Conservation (phyloP, 1,284 basidiomycete genomes). For the Pyrrhoderma noxium region DNA sequence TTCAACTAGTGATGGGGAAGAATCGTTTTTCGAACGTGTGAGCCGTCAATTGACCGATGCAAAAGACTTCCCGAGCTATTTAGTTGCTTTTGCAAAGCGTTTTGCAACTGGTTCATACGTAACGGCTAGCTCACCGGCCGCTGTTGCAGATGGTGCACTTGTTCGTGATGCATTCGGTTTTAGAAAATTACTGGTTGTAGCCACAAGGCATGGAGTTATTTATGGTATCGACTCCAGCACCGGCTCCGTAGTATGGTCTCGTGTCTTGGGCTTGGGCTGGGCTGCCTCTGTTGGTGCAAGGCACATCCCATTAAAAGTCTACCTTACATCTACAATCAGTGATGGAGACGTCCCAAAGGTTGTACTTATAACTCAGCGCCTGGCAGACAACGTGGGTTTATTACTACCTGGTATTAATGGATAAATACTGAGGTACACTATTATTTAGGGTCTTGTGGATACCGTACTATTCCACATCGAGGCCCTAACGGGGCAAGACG, state of each 20-base stretch:
- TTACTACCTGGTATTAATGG: conserved; percentile 14
- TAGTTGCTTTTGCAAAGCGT: conserved; percentile 59
- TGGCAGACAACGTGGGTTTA: conserved; percentile 56
- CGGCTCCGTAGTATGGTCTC: conserved; percentile 72
- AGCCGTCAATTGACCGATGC: conserved; percentile 56
- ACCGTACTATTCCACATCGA: conserved; percentile 76
- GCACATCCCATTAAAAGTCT: conserved; percentile 52
- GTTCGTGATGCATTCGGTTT: conserved; percentile 82
- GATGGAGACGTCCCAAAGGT: conserved; percentile 48
- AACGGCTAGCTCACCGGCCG: conserved; percentile 35
- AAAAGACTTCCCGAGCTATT: conserved; percentile 66
- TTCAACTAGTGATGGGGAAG: conserved; percentile 36
- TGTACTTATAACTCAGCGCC: conserved; percentile 53
- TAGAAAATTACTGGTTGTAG: conserved; percentile 74
- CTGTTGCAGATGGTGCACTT: conserved; percentile 31
- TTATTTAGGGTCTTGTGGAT: conserved; percentile 45
- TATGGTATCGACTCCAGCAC: conserved; percentile 78
- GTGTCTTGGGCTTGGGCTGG: conserved; percentile 61
- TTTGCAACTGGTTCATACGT: conserved; percentile 69
- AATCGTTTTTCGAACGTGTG: conserved; percentile 52
- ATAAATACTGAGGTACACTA: conserved; percentile 10
- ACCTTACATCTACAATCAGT: conserved; percentile 41
- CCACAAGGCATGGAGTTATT: conserved; percentile 68
- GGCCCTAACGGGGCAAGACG: conserved; percentile 67
- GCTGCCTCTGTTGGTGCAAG: conserved; percentile 46